These are phyloP conservation scores for Silene uniflora DNA, from an alignment of 148 eudicot species.

Conservation along the genomic window DNA sequence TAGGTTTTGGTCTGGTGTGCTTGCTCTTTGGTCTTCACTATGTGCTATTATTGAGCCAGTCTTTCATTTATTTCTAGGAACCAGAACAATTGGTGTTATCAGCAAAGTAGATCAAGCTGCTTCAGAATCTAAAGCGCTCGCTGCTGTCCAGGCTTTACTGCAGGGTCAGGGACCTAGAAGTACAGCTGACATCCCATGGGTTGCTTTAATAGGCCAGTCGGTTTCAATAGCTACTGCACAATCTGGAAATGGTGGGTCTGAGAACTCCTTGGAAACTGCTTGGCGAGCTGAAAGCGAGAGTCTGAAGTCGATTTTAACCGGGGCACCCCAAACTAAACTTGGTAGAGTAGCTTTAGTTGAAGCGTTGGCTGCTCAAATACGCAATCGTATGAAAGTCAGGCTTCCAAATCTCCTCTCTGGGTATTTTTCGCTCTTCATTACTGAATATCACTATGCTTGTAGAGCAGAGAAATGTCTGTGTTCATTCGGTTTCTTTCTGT, in stretches of 20 bases:
- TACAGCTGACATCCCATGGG: slow-evolving; percentile 91
- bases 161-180: slow-evolving; percentile 91
- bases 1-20: neutral
- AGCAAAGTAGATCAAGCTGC: slow-evolving; percentile 98
- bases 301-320: slow-evolving; percentile 79
- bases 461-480: neutral
- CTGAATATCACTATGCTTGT: neutral
- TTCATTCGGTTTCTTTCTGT: neutral
- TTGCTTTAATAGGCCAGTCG: slow-evolving; percentile 95
- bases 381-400: slow-evolving; percentile 84
- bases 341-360: slow-evolving; percentile 96
- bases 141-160: slow-evolving; percentile 94
- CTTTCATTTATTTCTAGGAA: slow-evolving; percentile 42
- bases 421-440: slow-evolving; percentile 34
- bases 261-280: slow-evolving; percentile 92
- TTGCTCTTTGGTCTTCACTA: neutral
- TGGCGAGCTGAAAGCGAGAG: slow-evolving; percentile 99
- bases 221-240: slow-evolving; percentile 91
- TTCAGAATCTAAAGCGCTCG: slow-evolving; percentile 81
- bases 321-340: slow-evolving; percentile 90
- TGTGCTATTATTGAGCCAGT: neutral
- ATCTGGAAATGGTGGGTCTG: slow-evolving; percentile 79
- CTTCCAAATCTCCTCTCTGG: slow-evolving; percentile 88
- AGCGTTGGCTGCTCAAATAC: slow-evolving; percentile 81
- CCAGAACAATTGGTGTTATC: slow-evolving; percentile 92